Evolutionary conservation across 495 filamentous ascomycete species (phyloP).

Genomic region (Aspergillus coremiiformis): DNA sequence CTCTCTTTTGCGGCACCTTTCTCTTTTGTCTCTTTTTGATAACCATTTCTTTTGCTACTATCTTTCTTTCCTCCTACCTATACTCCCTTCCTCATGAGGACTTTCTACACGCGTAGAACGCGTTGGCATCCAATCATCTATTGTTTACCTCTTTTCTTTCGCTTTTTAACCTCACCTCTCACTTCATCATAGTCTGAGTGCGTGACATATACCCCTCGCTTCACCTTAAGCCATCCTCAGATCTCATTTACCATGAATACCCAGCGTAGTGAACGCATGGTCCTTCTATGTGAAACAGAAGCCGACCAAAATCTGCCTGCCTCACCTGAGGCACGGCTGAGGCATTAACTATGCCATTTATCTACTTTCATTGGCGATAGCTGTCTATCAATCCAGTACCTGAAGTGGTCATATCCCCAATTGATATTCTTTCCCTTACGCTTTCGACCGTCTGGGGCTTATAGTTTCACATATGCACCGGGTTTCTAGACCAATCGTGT

Average conservation of each 20-base stretch:
- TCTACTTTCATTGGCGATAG: neutral
- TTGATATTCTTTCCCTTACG: neutral
- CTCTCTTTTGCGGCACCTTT: neutral
- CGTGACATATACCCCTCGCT: neutral
- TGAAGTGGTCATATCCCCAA: neutral
- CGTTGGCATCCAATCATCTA: too few relatives aligned
- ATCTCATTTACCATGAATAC: neutral
- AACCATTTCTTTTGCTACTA: neutral
- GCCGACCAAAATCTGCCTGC: neutral
- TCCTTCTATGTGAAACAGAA: neutral
- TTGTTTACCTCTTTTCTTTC: conserved; percentile 1
- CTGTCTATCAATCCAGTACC: neutral
- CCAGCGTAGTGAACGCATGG: neutral
- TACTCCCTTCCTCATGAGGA: neutral
- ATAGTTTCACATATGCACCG: neutral
- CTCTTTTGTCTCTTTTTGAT: conserved; percentile 13
- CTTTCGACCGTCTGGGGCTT: neutral
- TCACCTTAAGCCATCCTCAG: neutral
- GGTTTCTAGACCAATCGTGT: neutral
- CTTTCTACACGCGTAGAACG: neutral
- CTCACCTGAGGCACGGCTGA: neutral
- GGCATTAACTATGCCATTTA: neutral
- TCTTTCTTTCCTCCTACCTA: conserved; percentile 2
- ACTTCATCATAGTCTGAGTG: neutral
- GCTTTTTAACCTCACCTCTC: conserved; percentile 3